Base-by-base conservation (phyloP, 2,329 filamentous ascomycete genomes). In the Cladosporium sp. region DNA sequence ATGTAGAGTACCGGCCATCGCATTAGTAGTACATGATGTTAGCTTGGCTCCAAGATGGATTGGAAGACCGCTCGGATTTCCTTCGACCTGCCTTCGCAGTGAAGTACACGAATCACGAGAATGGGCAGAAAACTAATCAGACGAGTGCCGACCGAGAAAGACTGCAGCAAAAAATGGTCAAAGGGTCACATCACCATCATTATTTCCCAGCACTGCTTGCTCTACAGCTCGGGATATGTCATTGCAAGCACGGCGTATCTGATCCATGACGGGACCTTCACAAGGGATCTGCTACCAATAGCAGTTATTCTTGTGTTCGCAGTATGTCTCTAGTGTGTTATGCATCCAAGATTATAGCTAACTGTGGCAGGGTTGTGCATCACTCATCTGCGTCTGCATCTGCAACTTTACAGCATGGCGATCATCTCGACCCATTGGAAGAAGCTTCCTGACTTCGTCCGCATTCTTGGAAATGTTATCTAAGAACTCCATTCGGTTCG, bases 201-300 rank as follows among this genome's bases (percentile, higher is more conserved):
- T 1, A 28, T 66, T 18, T 67, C 65, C 34, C 72, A 75, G 41
- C 73, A 75, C 47, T 12, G 71, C 3, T 63, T 75, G 32, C 63
- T 73, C 2, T 74, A 68, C 68, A 68, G 58, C 34, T 69, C 73
- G 12, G 18, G 69, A 10, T 74, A 74, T 52, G 69, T 74, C 15
- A 44, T 70, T 14, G 69, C 71, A 12, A 73, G 73, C 44, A 68
- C 69, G 54, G 62, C 70, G 1, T 74, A 73, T 38, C 64, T 72
- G 7, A 52, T 74, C 5, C 41, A 66, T 12, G 65, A 63, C 15
- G 70, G 69, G 32, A 69, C 68, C 28, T 68, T 73, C 18, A 69
- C 64, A n/a, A 38, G 24, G 18, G 65, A 60, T 6, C 18, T 69
- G 7, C 44, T 69, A 24, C 67, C 68, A 3, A 26, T 71, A 4